These are phyloP conservation scores for Acanthamoeba lugdunensis DNA, from an alignment of 208 protist species.

Conservation along the genomic window DNA sequence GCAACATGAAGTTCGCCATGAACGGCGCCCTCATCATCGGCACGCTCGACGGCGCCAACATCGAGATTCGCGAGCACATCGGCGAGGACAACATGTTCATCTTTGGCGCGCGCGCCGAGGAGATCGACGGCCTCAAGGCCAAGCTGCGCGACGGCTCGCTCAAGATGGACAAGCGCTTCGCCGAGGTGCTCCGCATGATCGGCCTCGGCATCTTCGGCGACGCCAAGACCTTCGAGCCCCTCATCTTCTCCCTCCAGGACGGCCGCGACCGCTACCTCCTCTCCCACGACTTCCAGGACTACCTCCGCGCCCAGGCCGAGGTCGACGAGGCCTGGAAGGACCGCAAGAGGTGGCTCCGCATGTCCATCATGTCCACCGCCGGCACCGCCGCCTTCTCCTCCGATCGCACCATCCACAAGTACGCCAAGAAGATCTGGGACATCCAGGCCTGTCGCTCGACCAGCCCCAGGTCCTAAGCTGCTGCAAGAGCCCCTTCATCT, in stretches of 20 bases:
- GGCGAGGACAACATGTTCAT: slow-evolving; percentile 91
- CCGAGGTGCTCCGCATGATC: slow-evolving; percentile 83
- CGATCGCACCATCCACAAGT: slow-evolving; percentile 89
- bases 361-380: slow-evolving; percentile 81
- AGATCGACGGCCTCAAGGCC: slow-evolving; percentile 78
- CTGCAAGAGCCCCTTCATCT: background rate
- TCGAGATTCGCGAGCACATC: slow-evolving; percentile 90
- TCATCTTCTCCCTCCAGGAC: slow-evolving; percentile 81
- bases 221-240: slow-evolving; percentile 78
- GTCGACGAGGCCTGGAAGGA: slow-evolving; percentile 84
- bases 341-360: slow-evolving; percentile 81
- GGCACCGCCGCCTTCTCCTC: slow-evolving; percentile 86
- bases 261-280: slow-evolving; percentile 86
- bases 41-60: slow-evolving; percentile 92
- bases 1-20: slow-evolving; percentile 92
- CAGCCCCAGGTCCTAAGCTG: slow-evolving; percentile 6
- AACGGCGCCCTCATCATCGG: slow-evolving; percentile 91
- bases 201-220: slow-evolving; percentile 85
- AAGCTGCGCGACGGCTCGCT: slow-evolving; percentile 65
- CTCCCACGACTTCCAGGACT: slow-evolving; percentile 85
- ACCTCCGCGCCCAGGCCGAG: slow-evolving; percentile 82
- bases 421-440: slow-evolving; percentile 90
- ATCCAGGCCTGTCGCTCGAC: slow-evolving; percentile 77
- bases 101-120: slow-evolving; percentile 85
- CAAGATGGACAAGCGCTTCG: slow-evolving; percentile 69